Conservation (phyloP, 2,329 filamentous ascomycete species). For the Stylonectria norvegica region DNA sequence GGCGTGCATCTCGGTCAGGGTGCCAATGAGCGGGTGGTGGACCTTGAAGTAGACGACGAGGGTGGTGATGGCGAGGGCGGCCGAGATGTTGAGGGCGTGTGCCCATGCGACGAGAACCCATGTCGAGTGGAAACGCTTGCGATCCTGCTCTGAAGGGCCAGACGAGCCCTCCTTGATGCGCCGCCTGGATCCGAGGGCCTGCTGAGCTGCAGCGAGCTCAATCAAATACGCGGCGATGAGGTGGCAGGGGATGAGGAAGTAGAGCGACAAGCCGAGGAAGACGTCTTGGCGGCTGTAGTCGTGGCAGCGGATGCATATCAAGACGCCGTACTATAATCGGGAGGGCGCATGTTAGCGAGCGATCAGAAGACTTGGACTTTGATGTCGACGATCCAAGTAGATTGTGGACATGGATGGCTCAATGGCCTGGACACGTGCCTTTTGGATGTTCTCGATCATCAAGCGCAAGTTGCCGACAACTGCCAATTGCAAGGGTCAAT, state of each 20-base stretch:
- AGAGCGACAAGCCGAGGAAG: conserved; percentile 71
- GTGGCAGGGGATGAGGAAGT: conserved; percentile 85
- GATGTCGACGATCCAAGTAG: no score
- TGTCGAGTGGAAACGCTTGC: conserved; percentile 64
- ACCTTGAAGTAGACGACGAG: conserved; percentile 87
- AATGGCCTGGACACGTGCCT: conserved; percentile 50
- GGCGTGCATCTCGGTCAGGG: conserved; percentile 83
- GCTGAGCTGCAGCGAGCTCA: conserved; percentile 75
- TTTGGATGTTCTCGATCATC: conserved; percentile 95
- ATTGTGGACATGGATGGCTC: no score
- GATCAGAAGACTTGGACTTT: no score
- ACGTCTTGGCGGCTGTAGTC: conserved; percentile 80
- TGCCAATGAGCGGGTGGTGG: conserved; percentile 90
- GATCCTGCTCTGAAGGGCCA: conserved; percentile 53
- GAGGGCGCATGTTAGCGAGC: no score
- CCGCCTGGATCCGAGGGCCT: conserved; percentile 67
- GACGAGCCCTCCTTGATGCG: conserved; percentile 48
- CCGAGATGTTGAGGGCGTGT: conserved; percentile 78
- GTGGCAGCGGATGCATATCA: conserved; percentile 88
- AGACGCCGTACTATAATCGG: conserved; percentile 74
- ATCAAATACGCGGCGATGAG: conserved; percentile 88
- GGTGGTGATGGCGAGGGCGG: conserved; percentile 77
- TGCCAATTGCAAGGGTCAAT: no score
- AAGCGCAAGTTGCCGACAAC: conserved; percentile 91
- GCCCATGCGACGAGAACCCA: conserved; percentile 79